A percentile compares a stretch with the other conserved stretches of the same genome.
These are phyloP conservation scores for Kwoniella dendrophila DNA, from an alignment of 768 basidiomycete species.

Conservation along the genomic window DNA sequence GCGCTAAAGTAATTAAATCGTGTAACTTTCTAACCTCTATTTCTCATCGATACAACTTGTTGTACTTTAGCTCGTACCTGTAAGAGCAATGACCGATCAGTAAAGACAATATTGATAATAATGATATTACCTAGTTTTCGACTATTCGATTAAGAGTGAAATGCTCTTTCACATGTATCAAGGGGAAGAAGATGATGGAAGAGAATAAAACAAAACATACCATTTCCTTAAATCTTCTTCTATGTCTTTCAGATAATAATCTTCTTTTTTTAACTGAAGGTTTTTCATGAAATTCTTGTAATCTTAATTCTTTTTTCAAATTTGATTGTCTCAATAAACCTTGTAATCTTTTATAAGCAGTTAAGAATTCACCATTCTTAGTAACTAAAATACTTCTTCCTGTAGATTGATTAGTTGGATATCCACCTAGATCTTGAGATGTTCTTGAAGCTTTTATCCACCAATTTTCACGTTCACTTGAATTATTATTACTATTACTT, in stretches of 20 bases:
- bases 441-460: constrained; percentile 1
- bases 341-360: constrained; percentile 12
- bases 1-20: too few relatives aligned
- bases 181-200: too few relatives aligned
- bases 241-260: constrained; percentile 25
- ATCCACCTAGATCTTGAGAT: not conserved
- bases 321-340: constrained; percentile 24
- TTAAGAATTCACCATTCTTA: constrained; percentile 15
- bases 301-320: constrained; percentile 22
- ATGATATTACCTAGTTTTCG: not conserved
- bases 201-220: constrained; percentile 18
- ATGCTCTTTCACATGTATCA: not conserved
- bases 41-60: constrained; percentile 28
- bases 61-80: constrained; percentile 31
- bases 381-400: constrained; percentile 13
- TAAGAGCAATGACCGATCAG: not conserved
- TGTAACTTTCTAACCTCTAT: constrained; percentile 3
- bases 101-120: not conserved
- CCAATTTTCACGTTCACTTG: constrained; percentile 14
- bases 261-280: constrained; percentile 25
- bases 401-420: constrained; percentile 4
- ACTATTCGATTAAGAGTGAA: not conserved
- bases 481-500: too few relatives aligned
- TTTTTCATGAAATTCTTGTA: constrained; percentile 30
- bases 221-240: constrained; percentile 33